Evolutionary conservation across 169 alveolate genomes (phyloP), one percentile per base, ranked within the genome.

Genomic region (Plasmodium relictum): DNA sequence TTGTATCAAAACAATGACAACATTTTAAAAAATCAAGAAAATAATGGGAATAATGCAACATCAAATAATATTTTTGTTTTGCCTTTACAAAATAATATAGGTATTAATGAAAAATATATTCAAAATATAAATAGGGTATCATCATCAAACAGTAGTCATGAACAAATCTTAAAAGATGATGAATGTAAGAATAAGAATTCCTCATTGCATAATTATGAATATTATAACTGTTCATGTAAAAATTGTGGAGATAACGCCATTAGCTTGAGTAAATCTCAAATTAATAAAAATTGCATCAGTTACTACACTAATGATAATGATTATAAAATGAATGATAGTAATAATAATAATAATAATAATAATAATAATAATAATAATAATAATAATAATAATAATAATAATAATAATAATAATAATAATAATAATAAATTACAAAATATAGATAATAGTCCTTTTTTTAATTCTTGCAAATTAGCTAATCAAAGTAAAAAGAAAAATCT

Each of bases 181-280:
- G 61, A 37, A 18, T 24, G 12, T 41, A 71, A 48, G 68, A 26
- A 71, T 8, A 59, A 16, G 9, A 71, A 9, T 3, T 14, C 83
- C 1, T 26, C 83, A 14, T 8, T 41, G 20, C 20, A n/a, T 50
- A 39, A 39, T 12, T 71, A 71, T 41, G 83, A 71, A 10, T 71
- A 71, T 41, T 16, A 37, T 14, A 71, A 41, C 31, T 71, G 24
- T 18, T 20, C n/a, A 3, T 14, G 45, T 14, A 71, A 71, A 7
- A 41, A 58, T 7, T 50, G 2, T 14, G 42, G 10, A 20, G 12
- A 20, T 26, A 7, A 39, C 9, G 22, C 39, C 22, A 66, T 48
- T 10, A 14, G 48, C 52, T 48, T 14, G 3, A 14, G 22, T 14
- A 22, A 14, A 56, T 9, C 26, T 2, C 7, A 6, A 16, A 65